phyloP scores from a whole-genome alignment of 2,329 filamentous ascomycete genomes.

The Lasiodiplodia theobromae region DNA sequence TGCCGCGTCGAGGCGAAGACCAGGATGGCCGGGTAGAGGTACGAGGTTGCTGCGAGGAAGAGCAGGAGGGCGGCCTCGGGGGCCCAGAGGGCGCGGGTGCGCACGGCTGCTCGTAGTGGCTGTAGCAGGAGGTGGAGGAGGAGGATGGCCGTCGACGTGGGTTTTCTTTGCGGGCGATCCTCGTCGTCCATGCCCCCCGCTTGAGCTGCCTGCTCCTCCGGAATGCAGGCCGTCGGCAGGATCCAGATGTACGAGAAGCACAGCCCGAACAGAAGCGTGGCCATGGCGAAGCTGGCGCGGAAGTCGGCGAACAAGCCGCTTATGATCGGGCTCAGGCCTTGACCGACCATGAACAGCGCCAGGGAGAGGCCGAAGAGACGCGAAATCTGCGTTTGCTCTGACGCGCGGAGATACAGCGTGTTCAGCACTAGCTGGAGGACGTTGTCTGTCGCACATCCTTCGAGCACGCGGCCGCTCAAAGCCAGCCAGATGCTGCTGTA shows the following conservation, averaged over 20 bases:
- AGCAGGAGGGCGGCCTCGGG: background rate
- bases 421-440: constrained; percentile 9
- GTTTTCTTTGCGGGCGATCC: too few species aligned
- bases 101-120: background rate
- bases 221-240: background rate
- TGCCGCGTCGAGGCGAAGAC: constrained; percentile 1
- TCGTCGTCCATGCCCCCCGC: too few species aligned
- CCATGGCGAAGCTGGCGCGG: background rate
- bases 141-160: too few species aligned
- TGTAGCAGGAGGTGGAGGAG: too few species aligned
- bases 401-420: constrained; percentile 1
- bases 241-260: background rate
- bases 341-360: constrained; percentile 7
- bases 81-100: background rate
- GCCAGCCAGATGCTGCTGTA: background rate
- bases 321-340: background rate
- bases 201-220: background rate
- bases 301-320: constrained; percentile 7
- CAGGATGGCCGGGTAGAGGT: constrained; percentile 7
- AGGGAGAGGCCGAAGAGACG: background rate
- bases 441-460: constrained; percentile 13
- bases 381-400: background rate
- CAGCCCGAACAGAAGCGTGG: background rate
- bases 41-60: background rate
- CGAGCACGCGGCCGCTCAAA: background rate